Conservation (phyloP, 768 basidiomycete genomes). For the Leccinum uliginosum region DNA sequence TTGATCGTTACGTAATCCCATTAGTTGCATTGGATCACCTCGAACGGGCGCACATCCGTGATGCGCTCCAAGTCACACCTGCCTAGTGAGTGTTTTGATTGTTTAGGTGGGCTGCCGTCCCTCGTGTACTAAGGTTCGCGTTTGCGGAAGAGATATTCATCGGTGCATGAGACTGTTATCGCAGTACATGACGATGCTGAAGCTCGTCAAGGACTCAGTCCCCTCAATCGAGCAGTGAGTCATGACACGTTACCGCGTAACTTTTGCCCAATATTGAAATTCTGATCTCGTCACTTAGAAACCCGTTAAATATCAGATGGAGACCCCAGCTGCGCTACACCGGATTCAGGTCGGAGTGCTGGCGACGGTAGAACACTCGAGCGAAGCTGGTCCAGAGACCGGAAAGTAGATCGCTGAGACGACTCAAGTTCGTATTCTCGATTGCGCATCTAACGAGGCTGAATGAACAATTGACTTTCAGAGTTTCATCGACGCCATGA, state of each 20-base stretch:
- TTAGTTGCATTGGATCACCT: slow-evolving; percentile 91
- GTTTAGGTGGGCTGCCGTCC: background rate
- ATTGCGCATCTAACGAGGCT: background rate
- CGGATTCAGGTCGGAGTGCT: slow-evolving; percentile 90
- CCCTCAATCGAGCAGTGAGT: slow-evolving; percentile 84
- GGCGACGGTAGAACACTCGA: slow-evolving; percentile 93
- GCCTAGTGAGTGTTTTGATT: slow-evolving; percentile 65
- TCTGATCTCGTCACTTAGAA: background rate
- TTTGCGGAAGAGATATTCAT: slow-evolving; percentile 75
- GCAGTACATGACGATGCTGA: slow-evolving; percentile 96
- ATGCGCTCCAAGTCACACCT: slow-evolving; percentile 87
- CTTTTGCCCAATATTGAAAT: background rate
- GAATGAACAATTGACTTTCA: slow-evolving; percentile 26
- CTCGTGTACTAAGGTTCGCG: slow-evolving; percentile 5
- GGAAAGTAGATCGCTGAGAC: slow-evolving; percentile 98
- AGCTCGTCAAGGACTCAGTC: slow-evolving; percentile 88
- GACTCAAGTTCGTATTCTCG: slow-evolving; percentile 62
- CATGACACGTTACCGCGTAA: slow-evolving; percentile 81
- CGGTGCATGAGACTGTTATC: slow-evolving; percentile 86
- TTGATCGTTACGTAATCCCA: too few species aligned
- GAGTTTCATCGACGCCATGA: slow-evolving; percentile 96
- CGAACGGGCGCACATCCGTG: slow-evolving; percentile 91
- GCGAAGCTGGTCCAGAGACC: slow-evolving; percentile 87
- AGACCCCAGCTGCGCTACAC: slow-evolving; percentile 88
- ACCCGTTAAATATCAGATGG: slow-evolving; percentile 56